These are phyloP conservation scores for Calonectria pseudoturangicola DNA, from an alignment of 2,329 filamentous ascomycete species.

Conservation along the genomic window DNA sequence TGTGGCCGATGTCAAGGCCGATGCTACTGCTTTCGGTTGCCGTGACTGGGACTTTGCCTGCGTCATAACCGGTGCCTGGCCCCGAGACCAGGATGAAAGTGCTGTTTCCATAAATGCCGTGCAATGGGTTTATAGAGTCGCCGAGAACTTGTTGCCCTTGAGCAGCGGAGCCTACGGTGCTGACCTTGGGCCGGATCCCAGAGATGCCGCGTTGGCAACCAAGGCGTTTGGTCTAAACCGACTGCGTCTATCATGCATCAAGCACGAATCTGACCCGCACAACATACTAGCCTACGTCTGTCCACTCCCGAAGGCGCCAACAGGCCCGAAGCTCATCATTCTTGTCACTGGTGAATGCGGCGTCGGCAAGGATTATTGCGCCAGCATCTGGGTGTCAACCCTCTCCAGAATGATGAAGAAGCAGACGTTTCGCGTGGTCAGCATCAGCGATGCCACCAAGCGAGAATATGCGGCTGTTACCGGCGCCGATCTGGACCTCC, in stretches of 20 bases:
- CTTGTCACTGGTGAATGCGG: conserved; percentile 74
- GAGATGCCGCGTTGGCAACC: conserved; percentile 70
- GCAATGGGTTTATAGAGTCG: conserved; percentile 75
- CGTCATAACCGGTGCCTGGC: conserved; percentile 78
- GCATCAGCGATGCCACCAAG: conserved; percentile 77
- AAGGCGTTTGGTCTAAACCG: conserved; percentile 75
- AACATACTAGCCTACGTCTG: conserved; percentile 74
- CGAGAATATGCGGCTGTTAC: conserved; percentile 71
- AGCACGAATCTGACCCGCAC: conserved; percentile 67
- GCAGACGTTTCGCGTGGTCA: conserved; percentile 62
- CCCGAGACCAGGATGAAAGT: conserved; percentile 69
- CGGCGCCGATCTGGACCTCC: conserved; percentile 67
- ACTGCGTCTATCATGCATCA: conserved; percentile 69
- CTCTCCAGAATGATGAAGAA: conserved; percentile 56
- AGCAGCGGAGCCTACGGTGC: conserved; percentile 74
- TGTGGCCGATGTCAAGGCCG: conserved; percentile 63
- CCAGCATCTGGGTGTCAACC: conserved; percentile 68
- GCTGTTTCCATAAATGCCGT: conserved; percentile 61
- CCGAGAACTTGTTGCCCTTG: conserved; percentile 66
- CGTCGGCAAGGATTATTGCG: conserved; percentile 78
- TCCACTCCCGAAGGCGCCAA: conserved; percentile 66
- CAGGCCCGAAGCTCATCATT: conserved; percentile 68
- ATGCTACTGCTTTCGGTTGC: conserved; percentile 76
- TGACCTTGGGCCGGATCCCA: conserved; percentile 77
- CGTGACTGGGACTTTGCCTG: conserved; percentile 80